Percentiles rank a stretch among this genome's conserved stretches.
Conservation (phyloP, 2,329 filamentous ascomycete genomes). For the Aspergillus versicolor region DNA sequence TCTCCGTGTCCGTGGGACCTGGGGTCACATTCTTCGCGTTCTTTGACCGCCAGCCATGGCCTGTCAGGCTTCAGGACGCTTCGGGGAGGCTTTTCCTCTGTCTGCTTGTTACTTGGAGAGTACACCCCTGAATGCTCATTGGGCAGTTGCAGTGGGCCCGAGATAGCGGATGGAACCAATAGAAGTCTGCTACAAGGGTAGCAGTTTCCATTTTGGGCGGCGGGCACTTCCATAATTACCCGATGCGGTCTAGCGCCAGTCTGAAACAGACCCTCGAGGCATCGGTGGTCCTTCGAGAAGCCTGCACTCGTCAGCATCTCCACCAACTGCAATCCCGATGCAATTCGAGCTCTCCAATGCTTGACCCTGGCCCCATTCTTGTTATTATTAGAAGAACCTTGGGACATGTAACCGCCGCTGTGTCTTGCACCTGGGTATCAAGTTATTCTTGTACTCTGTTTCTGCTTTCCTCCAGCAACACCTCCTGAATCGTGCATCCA, state of each 20-base stretch:
- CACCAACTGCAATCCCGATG: neutral
- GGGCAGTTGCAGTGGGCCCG: neutral
- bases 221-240: neutral
- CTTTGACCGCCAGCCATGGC: neutral
- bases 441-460: too few species aligned
- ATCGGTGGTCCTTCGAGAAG: conserved; percentile 23
- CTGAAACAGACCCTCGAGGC: conserved; percentile 18
- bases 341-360: neutral
- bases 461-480: neutral
- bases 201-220: neutral
- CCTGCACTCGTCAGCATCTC: conserved; percentile 22
- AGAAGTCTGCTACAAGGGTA: neutral
- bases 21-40: too few species aligned
- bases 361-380: neutral
- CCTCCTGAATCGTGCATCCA: too few species aligned
- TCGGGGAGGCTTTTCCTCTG: neutral
- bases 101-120: neutral
- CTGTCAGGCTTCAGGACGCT: neutral
- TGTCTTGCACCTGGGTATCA: too few species aligned
- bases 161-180: conserved; percentile 8
- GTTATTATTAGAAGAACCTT: neutral
- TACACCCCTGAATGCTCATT: neutral
- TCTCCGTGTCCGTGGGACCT: neutral
- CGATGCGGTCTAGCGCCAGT: conserved; percentile 8
- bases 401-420: neutral